phyloP scores from a whole-genome alignment of 257 asterid genomes.

The Solanum bulbocastanum region DNA sequence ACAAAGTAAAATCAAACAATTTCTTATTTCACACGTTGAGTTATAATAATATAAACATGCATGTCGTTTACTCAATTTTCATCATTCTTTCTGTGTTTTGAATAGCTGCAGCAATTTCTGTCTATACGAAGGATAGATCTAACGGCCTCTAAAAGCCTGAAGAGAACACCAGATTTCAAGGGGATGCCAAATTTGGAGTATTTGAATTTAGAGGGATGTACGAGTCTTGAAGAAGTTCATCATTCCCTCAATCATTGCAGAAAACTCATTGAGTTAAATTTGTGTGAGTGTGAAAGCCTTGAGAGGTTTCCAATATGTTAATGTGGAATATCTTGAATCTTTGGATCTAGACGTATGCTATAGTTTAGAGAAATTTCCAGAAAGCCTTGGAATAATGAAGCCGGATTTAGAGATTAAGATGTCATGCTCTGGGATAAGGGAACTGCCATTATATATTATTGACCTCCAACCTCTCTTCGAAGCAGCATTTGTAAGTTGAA shows the following conservation, averaged over 20 bases:
- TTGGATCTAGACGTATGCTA: rapidly evolving
- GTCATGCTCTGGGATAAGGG: too few relatives aligned
- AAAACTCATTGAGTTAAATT: background rate
- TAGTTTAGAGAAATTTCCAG: background rate
- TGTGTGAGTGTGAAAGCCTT: rapidly evolving
- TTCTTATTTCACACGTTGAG: too few relatives aligned
- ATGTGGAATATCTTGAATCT: background rate
- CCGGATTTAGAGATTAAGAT: background rate
- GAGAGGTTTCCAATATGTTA: background rate
- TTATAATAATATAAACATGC: too few relatives aligned
- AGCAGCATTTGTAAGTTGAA: too few relatives aligned
- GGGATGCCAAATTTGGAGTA: background rate
- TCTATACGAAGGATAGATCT: background rate
- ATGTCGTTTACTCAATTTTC: too few relatives aligned
- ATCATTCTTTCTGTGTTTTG: too few relatives aligned
- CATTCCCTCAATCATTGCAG: background rate
- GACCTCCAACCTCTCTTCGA: too few relatives aligned
- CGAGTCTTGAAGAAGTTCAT: background rate
- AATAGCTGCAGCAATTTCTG: too few relatives aligned
- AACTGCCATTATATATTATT: too few relatives aligned
- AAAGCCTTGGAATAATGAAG: background rate
- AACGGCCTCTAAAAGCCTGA: rapidly evolving
- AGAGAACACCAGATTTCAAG: background rate
- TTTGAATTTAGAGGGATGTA: rapidly evolving
- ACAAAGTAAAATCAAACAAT: too few relatives aligned